A percentile compares a stretch with the other conserved stretches of the same genome.
phyloP scores from a whole-genome alignment of 1,139 yeast genomes.

The Hanseniaspora sp. region DNA sequence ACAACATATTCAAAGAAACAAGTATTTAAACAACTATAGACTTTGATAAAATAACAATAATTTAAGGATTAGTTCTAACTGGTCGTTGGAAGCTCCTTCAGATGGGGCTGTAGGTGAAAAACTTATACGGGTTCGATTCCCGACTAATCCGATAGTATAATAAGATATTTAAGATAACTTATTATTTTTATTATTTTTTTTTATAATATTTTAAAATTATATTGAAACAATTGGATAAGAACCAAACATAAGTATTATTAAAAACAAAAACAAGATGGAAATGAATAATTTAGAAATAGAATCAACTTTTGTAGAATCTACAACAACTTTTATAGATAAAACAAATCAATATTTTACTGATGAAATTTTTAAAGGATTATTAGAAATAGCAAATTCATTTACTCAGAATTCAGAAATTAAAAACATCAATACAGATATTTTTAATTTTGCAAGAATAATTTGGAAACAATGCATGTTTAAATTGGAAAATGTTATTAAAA shows the following conservation, averaged over 20 bases:
- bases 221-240: no score
- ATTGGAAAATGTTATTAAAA: background rate
- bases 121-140: slow-evolving; percentile 17
- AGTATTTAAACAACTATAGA: background rate
- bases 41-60: background rate
- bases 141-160: slow-evolving; percentile 14
- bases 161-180: background rate
- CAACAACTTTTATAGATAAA: no score
- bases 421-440: no score
- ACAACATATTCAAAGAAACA: background rate
- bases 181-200: background rate
- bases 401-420: no score
- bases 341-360: no score
- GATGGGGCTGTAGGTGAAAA: slow-evolving; percentile 15
- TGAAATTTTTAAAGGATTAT: no score
- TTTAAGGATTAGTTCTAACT: slow-evolving; percentile 16
- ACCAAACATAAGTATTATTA: no score
- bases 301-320: no score
- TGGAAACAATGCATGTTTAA: background rate
- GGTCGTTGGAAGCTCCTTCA: slow-evolving; percentile 16
- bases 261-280: no score
- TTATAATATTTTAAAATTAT: background rate
- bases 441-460: no score
- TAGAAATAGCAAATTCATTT: no score
- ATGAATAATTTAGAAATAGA: no score